Percentiles rank a stretch among this genome's conserved stretches.
Conservation (phyloP, 2,329 filamentous ascomycete species). For the Colletotrichum somersetense region DNA sequence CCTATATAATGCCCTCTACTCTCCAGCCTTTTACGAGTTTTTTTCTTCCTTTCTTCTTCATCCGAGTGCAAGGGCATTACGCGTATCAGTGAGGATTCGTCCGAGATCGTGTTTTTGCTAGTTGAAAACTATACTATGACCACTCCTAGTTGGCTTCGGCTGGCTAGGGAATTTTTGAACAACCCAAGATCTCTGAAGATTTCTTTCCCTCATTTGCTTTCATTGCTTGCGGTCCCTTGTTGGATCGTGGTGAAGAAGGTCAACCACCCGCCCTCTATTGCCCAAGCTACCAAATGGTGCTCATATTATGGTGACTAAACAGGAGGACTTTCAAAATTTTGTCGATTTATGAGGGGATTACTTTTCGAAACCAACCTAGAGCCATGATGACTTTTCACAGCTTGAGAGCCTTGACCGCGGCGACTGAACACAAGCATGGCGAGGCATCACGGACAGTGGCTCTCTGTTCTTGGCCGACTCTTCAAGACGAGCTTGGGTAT, state of each 20-base stretch:
- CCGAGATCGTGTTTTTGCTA: slow-evolving; percentile 91
- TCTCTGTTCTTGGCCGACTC: neutral
- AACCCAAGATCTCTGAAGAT: slow-evolving; percentile 51
- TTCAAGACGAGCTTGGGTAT: neutral
- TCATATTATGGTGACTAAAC: neutral
- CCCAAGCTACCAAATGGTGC: neutral
- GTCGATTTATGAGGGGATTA: no score
- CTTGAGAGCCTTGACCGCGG: neutral
- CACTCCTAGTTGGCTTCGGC: slow-evolving; percentile 77
- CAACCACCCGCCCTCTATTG: neutral
- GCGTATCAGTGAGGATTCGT: slow-evolving; percentile 89
- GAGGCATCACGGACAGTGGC: neutral
- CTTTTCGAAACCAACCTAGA: no score
- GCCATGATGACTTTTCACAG: no score
- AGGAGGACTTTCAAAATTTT: no score
- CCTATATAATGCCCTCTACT: slow-evolving; percentile 39
- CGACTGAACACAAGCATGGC: neutral
- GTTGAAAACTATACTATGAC: slow-evolving; percentile 89
- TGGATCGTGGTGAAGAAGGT: slow-evolving; percentile 64
- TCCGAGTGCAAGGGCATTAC: slow-evolving; percentile 82
- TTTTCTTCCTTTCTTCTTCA: slow-evolving; percentile 59
- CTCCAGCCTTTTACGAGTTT: slow-evolving; percentile 3
- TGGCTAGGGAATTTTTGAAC: slow-evolving; percentile 85
- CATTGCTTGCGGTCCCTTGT: slow-evolving; percentile 60
- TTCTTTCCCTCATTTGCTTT: slow-evolving; percentile 55